Conservation (phyloP, 305 asterid species). For the Withania somnifera region DNA sequence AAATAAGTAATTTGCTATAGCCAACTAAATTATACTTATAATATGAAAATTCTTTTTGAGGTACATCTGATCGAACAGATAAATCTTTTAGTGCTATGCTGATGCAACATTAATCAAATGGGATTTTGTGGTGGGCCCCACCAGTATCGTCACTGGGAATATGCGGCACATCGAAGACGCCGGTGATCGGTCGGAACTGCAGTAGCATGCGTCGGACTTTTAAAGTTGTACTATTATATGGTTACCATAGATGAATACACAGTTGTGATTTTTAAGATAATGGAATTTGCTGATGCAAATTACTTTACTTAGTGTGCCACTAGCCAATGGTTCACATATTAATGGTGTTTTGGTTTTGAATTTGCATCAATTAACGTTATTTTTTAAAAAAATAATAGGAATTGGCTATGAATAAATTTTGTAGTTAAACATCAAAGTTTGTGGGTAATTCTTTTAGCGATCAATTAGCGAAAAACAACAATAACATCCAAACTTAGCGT, state of each 20-base stretch:
- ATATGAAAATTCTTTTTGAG: background rate
- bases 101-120: constrained; percentile 23
- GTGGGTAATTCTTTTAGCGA: background rate
- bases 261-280: background rate
- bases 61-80: background rate
- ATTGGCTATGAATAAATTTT: background rate
- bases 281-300: background rate
- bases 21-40: background rate
- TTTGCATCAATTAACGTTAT: background rate
- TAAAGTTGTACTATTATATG: background rate
- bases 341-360: background rate
- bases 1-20: background rate
- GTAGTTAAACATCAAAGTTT: background rate
- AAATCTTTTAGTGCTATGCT: constrained; percentile 38
- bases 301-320: background rate
- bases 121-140: background rate
- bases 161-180: constrained; percentile 13
- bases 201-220: background rate
- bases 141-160: constrained; percentile 10
- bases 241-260: background rate
- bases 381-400: too few relatives aligned
- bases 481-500: too few relatives aligned
- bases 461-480: too few relatives aligned
- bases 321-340: background rate
- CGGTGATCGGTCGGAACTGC: constrained; percentile 2